Evolutionary conservation across 345 rosid species (phyloP), one percentile per base, ranked within the genome.

Genomic region (Acer negundo): DNA sequence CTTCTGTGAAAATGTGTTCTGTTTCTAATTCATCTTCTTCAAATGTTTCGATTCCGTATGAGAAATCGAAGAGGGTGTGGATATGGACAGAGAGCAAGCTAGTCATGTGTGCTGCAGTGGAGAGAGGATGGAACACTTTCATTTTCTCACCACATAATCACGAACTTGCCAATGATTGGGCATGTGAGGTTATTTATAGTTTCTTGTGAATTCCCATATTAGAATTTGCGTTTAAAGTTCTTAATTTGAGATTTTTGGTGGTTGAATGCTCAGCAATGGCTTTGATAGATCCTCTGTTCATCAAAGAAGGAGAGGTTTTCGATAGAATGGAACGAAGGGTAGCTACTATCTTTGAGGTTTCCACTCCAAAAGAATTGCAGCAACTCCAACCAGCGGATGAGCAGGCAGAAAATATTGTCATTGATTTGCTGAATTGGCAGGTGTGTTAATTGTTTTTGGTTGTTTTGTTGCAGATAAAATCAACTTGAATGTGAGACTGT

Each of bases 71-170:
- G 91, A 82, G 78, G 79, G 93, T 93, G 35, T 95, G 97, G 97
- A 80, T 93, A 68, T 93, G 95, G 94, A 95, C 91, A 11, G 84
- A 89, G 80, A 86, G 78, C 80, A 90, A 91, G 84, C 86, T 87
- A 40, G 95, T 92, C 5, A 92, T 93, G 95, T 87, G 93, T 15
- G 84, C 87, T 79, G 91, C 97, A 10, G 97, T 95, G 7, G 97
- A 93, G 84, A 87, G 97, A 75, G 98, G 97, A 1, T 95, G 97
- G 97, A 93, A 85, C 82, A 93, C 94, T n/a, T 89, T 95, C 84
- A 1, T 93, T 55, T 93, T 90, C 86, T 67, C 84, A 42, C 76
- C 86, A 13, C 63, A 81, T 38, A 80, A 75, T 79, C 84, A 74
- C 59, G 59, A 85, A 67, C 93, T 93, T 72, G 94, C 91, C 3